Evolutionary conservation across 2,329 filamentous ascomycete species (phyloP).

Genomic region (Geosmithia morbida): DNA sequence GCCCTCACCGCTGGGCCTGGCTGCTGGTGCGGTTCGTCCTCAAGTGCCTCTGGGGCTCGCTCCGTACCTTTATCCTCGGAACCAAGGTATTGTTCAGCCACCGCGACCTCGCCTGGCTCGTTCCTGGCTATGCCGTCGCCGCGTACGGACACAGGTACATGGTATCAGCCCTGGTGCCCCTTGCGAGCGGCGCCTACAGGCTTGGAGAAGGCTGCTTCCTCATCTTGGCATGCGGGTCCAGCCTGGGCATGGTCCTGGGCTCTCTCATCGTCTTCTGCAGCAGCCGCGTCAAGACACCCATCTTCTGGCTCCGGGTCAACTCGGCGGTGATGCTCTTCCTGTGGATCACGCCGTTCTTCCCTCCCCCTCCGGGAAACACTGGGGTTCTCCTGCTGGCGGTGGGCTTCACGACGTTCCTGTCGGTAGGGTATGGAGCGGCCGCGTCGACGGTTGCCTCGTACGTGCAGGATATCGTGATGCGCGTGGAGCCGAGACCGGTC

Average conservation of each 20-base stretch:
- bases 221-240: constrained; percentile 34
- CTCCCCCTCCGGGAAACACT: constrained; percentile 19
- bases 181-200: constrained; percentile 29
- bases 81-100: constrained; percentile 28
- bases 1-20: background rate
- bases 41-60: background rate
- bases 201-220: no score
- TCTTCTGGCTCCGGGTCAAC: constrained; percentile 34
- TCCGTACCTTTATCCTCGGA: constrained; percentile 14
- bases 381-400: constrained; percentile 8
- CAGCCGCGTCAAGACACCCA: constrained; percentile 30
- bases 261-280: constrained; percentile 33
- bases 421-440: constrained; percentile 35
- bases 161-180: constrained; percentile 30
- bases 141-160: constrained; percentile 35
- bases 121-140: constrained; percentile 31
- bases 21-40: constrained; percentile 22
- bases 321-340: constrained; percentile 28
- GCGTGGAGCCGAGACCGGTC: constrained; percentile 24
- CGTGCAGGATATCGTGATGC: constrained; percentile 31
- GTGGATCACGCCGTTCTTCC: constrained; percentile 33
- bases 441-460: constrained; percentile 35
- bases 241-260: constrained; percentile 32
- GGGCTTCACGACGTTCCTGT: constrained; percentile 32
- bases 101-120: constrained; percentile 32